A percentile compares a stretch with the other conserved stretches of the same genome.
Conservation (phyloP, 1,284 basidiomycete species). For the Athelia psychrophila region DNA sequence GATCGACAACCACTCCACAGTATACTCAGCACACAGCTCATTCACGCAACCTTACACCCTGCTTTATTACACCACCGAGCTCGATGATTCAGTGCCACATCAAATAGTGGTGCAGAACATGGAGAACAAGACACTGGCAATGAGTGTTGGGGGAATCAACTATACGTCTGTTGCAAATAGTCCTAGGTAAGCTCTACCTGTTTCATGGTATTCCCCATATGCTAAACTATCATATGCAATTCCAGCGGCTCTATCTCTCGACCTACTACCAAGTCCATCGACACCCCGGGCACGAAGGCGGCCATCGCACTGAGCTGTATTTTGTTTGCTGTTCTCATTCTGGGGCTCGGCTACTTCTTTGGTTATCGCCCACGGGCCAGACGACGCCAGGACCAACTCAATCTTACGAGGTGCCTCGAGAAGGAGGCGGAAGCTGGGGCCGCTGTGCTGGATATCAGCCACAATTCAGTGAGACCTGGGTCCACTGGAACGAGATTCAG, state of each 20-base stretch:
- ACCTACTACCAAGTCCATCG: constrained; percentile 10
- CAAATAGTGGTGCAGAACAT: constrained; percentile 53
- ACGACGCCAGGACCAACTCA: neutral
- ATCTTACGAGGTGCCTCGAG: neutral
- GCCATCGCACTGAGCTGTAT: constrained; percentile 55
- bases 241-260: neutral
- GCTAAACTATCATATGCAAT: neutral
- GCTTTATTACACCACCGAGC: constrained; percentile 60
- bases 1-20: constrained; percentile 45
- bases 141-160: constrained; percentile 35
- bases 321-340: constrained; percentile 44
- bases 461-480: neutral
- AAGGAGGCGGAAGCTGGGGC: neutral
- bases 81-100: constrained; percentile 49
- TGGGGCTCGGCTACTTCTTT: constrained; percentile 38
- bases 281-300: constrained; percentile 55
- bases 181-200: constrained; percentile 29
- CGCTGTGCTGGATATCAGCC: neutral
- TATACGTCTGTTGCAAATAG: constrained; percentile 32
- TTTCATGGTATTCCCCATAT: neutral
- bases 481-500: neutral
- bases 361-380: constrained; percentile 2
- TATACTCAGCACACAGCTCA: constrained; percentile 47
- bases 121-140: constrained; percentile 43
- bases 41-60: constrained; percentile 49